Evolutionary conservation across 495 filamentous ascomycete species (phyloP), one percentile per base, ranked within the genome.

Genomic region (Hyaloscypha variabilis): DNA sequence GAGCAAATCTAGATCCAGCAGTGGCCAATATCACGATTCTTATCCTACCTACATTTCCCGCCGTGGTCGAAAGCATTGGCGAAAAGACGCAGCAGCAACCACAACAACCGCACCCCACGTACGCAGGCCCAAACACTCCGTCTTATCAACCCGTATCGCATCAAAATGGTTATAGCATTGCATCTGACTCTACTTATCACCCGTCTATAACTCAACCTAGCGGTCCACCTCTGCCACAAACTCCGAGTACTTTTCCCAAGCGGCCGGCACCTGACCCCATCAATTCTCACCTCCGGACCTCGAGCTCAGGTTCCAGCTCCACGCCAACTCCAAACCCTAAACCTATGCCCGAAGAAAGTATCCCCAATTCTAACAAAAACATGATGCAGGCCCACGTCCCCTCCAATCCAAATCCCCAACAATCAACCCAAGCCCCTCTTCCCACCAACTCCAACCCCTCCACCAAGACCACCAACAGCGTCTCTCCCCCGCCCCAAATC

Each of bases 211-310:
- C 49, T 51, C 6, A 51, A 51, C 23, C 49, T 51, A 19, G 49
- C 11, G 49, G 49, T 51, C 49, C 49, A 51, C 49, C 49, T 51
- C 49, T 19, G 8, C 49, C 19, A 51, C 49, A 51, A 51, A 14
- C 49, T 51, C 49, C 11, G 8, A 51, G 17, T 51, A 51, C 1
- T 51, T 51, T 51, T 25, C 23, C 49, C 49, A 25, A 6, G n/a
- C n/a, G 10, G 49, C 49, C 49, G 49, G 49, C 49, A 51, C 49
- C 49, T 51, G 49, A 51, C n/a, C 11, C 49, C 49, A 25, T 51
- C 49, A 51, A 51, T 19, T 51, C 49, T 19, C 49, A 5, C 49
- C 10, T 8, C 11, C 10, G 49, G 23, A 8, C 49, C 49, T 25
- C 49, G n/a, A 51, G n/a, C 6, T 8, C 49, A 19, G 23, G 8